Evolutionary conservation across 169 alveolate species (phyloP).

Genomic region (Babesia sp.): DNA sequence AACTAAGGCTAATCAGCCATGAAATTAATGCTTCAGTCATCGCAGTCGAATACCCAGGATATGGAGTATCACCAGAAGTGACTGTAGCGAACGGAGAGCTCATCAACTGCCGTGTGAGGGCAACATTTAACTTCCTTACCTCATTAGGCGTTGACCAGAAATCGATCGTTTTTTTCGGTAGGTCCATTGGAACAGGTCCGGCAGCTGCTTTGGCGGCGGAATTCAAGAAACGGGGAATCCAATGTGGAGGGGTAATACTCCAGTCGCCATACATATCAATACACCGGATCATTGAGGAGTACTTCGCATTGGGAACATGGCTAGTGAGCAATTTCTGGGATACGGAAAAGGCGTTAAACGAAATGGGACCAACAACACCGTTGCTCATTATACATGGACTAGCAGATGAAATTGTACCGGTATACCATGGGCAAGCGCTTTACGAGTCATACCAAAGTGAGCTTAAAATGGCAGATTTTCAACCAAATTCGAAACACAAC

Average conservation of each 20-base stretch:
- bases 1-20: slow-evolving; percentile 67
- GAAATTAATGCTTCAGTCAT: slow-evolving; percentile 70
- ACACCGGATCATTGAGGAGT: slow-evolving; percentile 77
- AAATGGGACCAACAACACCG: slow-evolving; percentile 70
- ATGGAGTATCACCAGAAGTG: slow-evolving; percentile 73
- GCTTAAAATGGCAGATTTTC: slow-evolving; percentile 72
- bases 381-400: slow-evolving; percentile 80
- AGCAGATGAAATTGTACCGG: slow-evolving; percentile 80
- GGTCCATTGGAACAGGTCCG: slow-evolving; percentile 87
- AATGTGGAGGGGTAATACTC: slow-evolving; percentile 81
- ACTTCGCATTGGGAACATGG: slow-evolving; percentile 74
- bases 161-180: slow-evolving; percentile 76
- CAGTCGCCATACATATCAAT: slow-evolving; percentile 84
- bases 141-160: slow-evolving; percentile 75
- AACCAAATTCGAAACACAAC: slow-evolving; percentile 72
- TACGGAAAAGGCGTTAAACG: slow-evolving; percentile 54
- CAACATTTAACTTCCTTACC: slow-evolving; percentile 78
- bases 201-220: slow-evolving; percentile 79
- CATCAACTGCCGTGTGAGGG: slow-evolving; percentile 76
- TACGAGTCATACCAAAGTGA: slow-evolving; percentile 68
- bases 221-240: slow-evolving; percentile 62
- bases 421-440: slow-evolving; percentile 78
- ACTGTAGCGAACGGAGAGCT: slow-evolving; percentile 68
- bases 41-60: slow-evolving; percentile 84
- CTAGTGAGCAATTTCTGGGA: slow-evolving; percentile 73